These are phyloP conservation scores for Boletus reticuloceps DNA, from an alignment of 768 basidiomycete genomes.

Conservation along the genomic window DNA sequence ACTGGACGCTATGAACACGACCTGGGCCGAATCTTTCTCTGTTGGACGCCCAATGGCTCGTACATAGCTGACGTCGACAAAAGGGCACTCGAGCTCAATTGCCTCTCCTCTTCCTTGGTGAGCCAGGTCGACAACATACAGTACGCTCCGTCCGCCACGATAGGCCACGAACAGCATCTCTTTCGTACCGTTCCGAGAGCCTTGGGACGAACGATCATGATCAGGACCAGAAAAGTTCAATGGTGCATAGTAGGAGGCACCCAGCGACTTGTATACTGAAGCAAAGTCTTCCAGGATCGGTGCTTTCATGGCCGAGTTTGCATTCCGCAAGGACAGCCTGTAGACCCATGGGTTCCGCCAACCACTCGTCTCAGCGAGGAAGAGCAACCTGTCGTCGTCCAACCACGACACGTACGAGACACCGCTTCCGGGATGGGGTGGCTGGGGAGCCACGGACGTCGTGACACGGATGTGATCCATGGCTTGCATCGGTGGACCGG, in stretches of 20 bases:
- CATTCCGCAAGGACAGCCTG: background rate
- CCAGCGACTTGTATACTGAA: background rate
- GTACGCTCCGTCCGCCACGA: background rate
- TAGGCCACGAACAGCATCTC: conserved; percentile 2
- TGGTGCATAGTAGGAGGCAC: conserved; percentile 1
- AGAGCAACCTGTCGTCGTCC: background rate
- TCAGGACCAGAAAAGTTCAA: background rate
- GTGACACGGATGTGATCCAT: background rate
- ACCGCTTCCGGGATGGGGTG: background rate
- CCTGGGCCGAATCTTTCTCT: background rate
- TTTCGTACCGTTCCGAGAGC: background rate
- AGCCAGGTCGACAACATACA: conserved; percentile 1
- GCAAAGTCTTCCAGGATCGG: conserved; percentile 1
- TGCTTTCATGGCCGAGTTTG: background rate
- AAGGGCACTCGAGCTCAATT: background rate
- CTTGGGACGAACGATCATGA: no score
- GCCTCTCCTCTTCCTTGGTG: background rate
- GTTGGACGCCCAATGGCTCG: background rate
- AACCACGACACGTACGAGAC: conserved; percentile 4
- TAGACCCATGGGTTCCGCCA: conserved; percentile 6
- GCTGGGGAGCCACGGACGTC: background rate
- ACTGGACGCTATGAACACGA: conserved; percentile 2
- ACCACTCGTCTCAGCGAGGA: conserved; percentile 3
- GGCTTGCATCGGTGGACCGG: background rate
- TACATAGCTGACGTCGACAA: conserved; percentile 4